Base-by-base conservation (phyloP, 257 asterid species). In the Gentiana straminea region DNA sequence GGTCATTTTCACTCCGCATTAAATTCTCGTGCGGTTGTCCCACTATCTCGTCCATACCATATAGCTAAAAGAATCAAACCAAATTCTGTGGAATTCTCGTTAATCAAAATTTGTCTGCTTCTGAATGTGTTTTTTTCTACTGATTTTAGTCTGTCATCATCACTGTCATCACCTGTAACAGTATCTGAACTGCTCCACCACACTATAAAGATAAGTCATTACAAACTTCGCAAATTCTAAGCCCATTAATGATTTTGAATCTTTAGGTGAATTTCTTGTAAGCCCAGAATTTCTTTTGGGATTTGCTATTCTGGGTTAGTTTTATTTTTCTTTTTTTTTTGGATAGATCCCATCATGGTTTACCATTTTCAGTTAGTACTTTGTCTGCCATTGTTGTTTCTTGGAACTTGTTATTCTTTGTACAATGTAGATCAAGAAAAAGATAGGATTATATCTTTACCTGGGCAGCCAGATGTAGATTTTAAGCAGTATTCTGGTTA, bases 391-490 rank as follows among this genome's bases (percentile, higher is more conserved):
- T 54, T 75, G 32, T 67, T 73, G 44, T 67, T 70, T 55, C 57
- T 77, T 44, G 83, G 81, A 43, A 59, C 37, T 61, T 71, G 81
- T 67, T 66, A 70, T 67, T 80, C 78, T 68, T 63, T 62, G 57
- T 49, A 3, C 15, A 77, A 56, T 68, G 81, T 41, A 69, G 92
- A 85, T 75, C 99, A 83, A 62, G 94, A 77, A 50, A 77, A 56
- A 8, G 95, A 92, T 79, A 83, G 78, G 83, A 80, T 92, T 15
- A 66, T 47, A 55, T 64, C 61, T 71, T 75, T 92, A 58, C 99
- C 99, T 38, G 99, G 99, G 24, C 95, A 88, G 75, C 99, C 99
- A 13, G 61, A 77, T 60, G 81, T 74, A 54, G 89, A 77, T 37
- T 92, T 92, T 47, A 48, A 54, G 51, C 97, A 88, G 70, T 84